Conservation (phyloP, 129 eudicot species). For the Flaveria sonorensis region DNA sequence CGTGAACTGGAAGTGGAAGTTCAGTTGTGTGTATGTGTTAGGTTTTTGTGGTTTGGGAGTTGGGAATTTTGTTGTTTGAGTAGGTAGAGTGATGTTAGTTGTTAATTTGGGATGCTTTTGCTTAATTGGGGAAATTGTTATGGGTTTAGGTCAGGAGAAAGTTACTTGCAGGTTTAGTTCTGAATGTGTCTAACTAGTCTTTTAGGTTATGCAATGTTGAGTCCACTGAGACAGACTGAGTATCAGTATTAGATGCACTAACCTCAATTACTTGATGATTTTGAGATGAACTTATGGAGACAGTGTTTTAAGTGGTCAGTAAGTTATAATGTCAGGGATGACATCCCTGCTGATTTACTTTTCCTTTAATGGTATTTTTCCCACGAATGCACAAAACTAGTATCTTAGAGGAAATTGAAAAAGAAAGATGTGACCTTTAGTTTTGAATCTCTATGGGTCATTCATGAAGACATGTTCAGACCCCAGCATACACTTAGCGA, state of each 20-base stretch:
- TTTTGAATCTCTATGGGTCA: conserved; percentile 4
- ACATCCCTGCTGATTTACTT: neutral
- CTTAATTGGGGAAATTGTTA: neutral
- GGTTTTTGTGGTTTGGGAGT: conserved; percentile 25
- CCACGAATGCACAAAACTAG: neutral
- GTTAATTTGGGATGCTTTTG: conserved; percentile 4
- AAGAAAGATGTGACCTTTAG: conserved; percentile 13
- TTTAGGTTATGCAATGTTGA: conserved; percentile 18
- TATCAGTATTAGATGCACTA: neutral
- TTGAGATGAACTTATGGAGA: conserved; percentile 1
- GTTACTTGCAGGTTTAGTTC: conserved; percentile 6
- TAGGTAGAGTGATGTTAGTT: conserved; percentile 13
- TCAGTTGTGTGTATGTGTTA: conserved; percentile 8
- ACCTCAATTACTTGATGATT: neutral
- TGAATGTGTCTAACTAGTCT: neutral
- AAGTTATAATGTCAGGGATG: neutral
- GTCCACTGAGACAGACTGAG: neutral
- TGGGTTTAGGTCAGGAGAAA: conserved; percentile 12
- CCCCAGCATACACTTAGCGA: conserved; percentile 4
- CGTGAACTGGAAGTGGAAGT: conserved; percentile 18
- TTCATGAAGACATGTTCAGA: neutral
- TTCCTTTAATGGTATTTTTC: neutral
- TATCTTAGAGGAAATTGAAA: conserved; percentile 17
- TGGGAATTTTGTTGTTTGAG: conserved; percentile 24
- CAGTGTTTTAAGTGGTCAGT: neutral